A percentile compares a stretch with the other conserved stretches of the same genome.
phyloP scores from a whole-genome alignment of 805 yeast species.

The Candida peoriensis region DNA sequence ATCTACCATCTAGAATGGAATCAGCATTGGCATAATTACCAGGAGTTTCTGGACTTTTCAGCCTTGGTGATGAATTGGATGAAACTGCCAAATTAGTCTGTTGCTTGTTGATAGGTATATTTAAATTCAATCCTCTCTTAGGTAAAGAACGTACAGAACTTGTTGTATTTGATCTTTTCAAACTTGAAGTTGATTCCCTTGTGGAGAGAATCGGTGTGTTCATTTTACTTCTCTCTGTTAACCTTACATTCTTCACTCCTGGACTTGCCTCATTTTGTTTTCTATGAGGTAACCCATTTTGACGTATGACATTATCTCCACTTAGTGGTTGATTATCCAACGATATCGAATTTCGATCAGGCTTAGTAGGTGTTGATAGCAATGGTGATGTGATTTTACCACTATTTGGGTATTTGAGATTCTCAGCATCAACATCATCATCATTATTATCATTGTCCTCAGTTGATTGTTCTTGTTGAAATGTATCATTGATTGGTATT shows the following conservation, averaged over 20 bases:
- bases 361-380: conserved; percentile 23
- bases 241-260: too few species aligned
- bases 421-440: background rate
- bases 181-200: background rate
- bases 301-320: background rate
- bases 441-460: conserved; percentile 3
- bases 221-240: too few species aligned
- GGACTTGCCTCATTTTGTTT: too few species aligned
- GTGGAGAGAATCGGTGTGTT: too few species aligned
- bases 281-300: too few species aligned
- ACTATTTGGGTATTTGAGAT: too few species aligned
- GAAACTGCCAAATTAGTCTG: background rate
- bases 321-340: conserved; percentile 20
- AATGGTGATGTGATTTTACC: conserved; percentile 14
- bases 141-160: conserved; percentile 16
- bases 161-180: conserved; percentile 21
- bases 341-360: conserved; percentile 19
- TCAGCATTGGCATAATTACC: background rate
- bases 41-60: conserved; percentile 13
- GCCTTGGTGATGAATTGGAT: conserved; percentile 4
- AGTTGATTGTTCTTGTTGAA: too few species aligned
- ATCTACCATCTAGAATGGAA: conserved; percentile 2
- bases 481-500: background rate
- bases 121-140: conserved; percentile 22
- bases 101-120: conserved; percentile 13